Percentiles rank a stretch among this genome's conserved stretches.
These are phyloP conservation scores for Citrus reticulata DNA, from an alignment of 345 rosid species.

Conservation along the genomic window DNA sequence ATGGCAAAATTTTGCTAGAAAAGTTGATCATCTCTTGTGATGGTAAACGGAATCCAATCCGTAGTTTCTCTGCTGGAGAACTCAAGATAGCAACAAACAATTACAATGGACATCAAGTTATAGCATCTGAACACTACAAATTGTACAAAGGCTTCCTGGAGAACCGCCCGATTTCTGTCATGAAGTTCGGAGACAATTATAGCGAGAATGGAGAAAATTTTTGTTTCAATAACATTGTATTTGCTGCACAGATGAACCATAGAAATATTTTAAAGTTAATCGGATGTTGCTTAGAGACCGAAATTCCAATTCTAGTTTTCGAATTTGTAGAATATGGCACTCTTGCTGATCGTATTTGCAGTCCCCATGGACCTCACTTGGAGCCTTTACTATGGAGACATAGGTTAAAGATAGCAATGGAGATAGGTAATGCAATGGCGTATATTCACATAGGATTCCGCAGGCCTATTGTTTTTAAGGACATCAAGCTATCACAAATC, in stretches of 20 bases:
- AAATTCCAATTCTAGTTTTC: slow-evolving; percentile 7
- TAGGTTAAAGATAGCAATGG: slow-evolving; percentile 23
- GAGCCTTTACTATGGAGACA: slow-evolving; percentile 8
- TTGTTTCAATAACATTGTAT: slow-evolving; percentile 10
- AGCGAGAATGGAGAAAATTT: neutral
- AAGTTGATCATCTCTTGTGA: slow-evolving; percentile 8
- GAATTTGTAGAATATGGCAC: slow-evolving; percentile 7
- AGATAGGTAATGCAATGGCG: slow-evolving; percentile 16
- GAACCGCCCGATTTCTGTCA: slow-evolving; percentile 9
- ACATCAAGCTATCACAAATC: slow-evolving; percentile 7
- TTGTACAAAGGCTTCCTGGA: slow-evolving; percentile 8
- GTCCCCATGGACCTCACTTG: neutral
- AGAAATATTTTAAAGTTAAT: slow-evolving; percentile 19
- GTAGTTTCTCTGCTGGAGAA: slow-evolving; percentile 6
- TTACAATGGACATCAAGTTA: neutral
- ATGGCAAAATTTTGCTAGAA: slow-evolving; percentile 18
- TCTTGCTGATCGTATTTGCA: slow-evolving; percentile 4
- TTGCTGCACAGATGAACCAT: slow-evolving; percentile 16
- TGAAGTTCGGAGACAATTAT: neutral
- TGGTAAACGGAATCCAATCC: slow-evolving; percentile 15
- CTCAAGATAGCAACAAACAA: slow-evolving; percentile 14
- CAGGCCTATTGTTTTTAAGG: slow-evolving; percentile 18
- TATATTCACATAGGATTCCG: slow-evolving; percentile 18
- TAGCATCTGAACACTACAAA: neutral
- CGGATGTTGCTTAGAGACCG: slow-evolving; percentile 28